A percentile compares a stretch with the other conserved stretches of the same genome.
Conservation (phyloP, 306 rosid genomes). For the Vigna unguiculata region DNA sequence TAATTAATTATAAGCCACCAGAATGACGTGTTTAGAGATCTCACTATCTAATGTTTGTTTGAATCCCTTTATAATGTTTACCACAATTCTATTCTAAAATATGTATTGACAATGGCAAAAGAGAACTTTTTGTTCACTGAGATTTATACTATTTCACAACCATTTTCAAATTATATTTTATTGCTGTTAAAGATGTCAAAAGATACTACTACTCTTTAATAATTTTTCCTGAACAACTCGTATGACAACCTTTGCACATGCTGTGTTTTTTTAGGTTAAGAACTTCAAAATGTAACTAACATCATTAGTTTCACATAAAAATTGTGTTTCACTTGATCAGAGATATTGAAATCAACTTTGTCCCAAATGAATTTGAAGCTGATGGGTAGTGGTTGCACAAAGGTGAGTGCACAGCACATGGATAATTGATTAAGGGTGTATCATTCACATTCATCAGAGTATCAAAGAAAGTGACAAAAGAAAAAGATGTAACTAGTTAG, state of each 20-base stretch:
- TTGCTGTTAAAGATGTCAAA: conserved; percentile 4
- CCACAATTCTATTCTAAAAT: conserved; percentile 5
- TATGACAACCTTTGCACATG: conserved; percentile 9
- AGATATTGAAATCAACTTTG: too few relatives aligned
- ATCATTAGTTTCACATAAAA: too few relatives aligned
- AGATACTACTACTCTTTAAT: not conserved
- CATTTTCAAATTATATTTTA: conserved; percentile 23
- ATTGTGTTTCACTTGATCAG: too few relatives aligned
- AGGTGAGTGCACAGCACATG: conserved; percentile 59
- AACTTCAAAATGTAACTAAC: not conserved
- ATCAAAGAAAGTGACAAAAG: conserved; percentile 35
- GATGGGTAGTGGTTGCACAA: conserved; percentile 34
- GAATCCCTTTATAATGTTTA: not conserved
- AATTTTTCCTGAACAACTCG: not conserved
- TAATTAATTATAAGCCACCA: conserved; percentile 1
- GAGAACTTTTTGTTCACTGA: not conserved
- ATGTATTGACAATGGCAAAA: not conserved
- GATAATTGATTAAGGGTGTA: conserved; percentile 25
- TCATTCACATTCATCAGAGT: conserved; percentile 32
- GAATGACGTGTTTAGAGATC: not conserved
- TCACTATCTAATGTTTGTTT: not conserved
- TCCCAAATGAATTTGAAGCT: not conserved
- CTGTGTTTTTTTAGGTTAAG: not conserved
- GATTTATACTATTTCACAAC: not conserved
- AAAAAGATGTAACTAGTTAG: conserved; percentile 39